Base-by-base conservation (phyloP, 192 early-diverging fungal genomes). In the Glomus cerebriforme region DNA sequence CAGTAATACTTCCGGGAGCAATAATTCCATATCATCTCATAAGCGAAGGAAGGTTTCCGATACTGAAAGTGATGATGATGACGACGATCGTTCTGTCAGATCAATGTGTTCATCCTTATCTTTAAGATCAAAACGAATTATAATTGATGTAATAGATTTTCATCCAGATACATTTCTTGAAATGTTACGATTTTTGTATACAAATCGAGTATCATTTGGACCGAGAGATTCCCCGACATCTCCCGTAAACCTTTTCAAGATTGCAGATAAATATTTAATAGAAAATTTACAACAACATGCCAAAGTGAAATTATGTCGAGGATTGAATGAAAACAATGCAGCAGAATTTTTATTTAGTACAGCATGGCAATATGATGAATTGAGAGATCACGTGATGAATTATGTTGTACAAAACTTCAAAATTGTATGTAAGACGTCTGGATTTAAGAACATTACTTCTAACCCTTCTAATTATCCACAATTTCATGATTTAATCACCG, bases 191-290 rank as follows among this genome's bases (percentile, higher is more conserved):
- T 75, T 75, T 54, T 29, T 75, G 19, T 75, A 75, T 34, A 75
- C 74, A 10, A 62, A 75, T 37, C 26, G 35, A 7, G 73, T 75
- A 0, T 32, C 58, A 35, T 75, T 75, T 63, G 54, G 31, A n/a
- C 4, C 27, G 0, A 69, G 34, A 9, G 35, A 69, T n/a, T 35
- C 73, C 0, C 49, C 26, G 1, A 74, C 45, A 5, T 26, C 73
- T 29, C 15, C 58, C 24, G 13, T 59, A 10, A 43, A 73, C 13
- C 29, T 73, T 24, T 73, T 73, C n/a, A 37, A 43, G 8, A 73
- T 73, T 4, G 72, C 72, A 7, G 72, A 73, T 15, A 78, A 78
- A 69, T 78, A 78, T 59, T 68, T 78, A 5, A 78, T 78, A 22
- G 65, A 67, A n/a, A 66, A 78, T 35, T 34, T 78, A 59, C 31